Evolutionary conservation across 2,329 filamentous ascomycete genomes (phyloP), one percentile per base, ranked within the genome.

Genomic region (Byssoonygena ceratinophila): DNA sequence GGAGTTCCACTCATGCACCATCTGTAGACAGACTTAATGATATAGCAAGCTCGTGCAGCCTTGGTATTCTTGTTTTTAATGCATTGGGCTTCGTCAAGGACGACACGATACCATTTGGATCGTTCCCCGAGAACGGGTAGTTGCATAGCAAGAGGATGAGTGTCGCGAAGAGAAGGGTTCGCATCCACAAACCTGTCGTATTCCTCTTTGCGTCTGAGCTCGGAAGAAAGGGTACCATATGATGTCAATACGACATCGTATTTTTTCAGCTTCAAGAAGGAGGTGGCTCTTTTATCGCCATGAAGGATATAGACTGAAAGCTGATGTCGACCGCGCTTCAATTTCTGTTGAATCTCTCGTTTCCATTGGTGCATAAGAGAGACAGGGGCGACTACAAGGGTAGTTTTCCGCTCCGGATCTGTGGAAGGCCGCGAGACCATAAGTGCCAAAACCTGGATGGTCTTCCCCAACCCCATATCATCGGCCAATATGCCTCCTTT

Each of bases 401-500:
- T 92, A 0, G 88, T 89, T 73, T 87, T 80, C 53, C 70, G 73
- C 55, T 70, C 65, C n/a, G 69, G 68, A 55, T 83, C 75, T 0
- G 71, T 66, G 0, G 85, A 80, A n/a, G 76, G 82, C 4, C 82
- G 77, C 4, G 79, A 77, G 11, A 87, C 74, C 59, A 94, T 85
- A 40, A 95, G 75, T 3, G 89, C 80, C 20, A 96, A 74, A 4
- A 86, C 83, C 56, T 91, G 87, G 22, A 95, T 83, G 0, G 87
- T 91, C 68, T 92, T 91, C 6, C 87, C 87, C 9, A 91, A 72
- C 6, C 87, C 87, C 87, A 91, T 92, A 57, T 88, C 85, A 61
- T 88, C 85, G 0, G 83, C 84, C 22, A 90, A 72, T 52, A 91
- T 87, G 20, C 85, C 84, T 16, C 86, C 86, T 60, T 85, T 88